Evolutionary conservation across 176 grass and related monocot genomes (phyloP).

Genomic region (Zizania latifolia): DNA sequence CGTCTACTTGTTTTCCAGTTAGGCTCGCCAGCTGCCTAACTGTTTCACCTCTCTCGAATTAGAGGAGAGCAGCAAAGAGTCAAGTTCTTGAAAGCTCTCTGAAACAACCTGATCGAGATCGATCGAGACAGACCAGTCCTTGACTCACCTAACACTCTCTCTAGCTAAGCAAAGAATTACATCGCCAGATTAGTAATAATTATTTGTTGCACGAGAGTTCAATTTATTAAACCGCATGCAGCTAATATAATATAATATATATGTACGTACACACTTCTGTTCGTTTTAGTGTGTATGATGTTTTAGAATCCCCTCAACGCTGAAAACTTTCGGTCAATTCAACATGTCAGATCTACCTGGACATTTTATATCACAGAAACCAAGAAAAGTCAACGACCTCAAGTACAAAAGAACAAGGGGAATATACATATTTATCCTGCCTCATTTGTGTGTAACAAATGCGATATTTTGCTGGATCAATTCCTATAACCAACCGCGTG

Average conservation of each 20-base stretch:
- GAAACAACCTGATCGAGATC: background rate
- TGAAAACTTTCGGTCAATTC: background rate
- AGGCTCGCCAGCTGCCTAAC: background rate
- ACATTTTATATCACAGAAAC: background rate
- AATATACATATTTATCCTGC: background rate
- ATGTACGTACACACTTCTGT: background rate
- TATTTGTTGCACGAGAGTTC: background rate
- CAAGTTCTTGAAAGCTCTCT: background rate
- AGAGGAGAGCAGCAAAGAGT: too few relatives aligned
- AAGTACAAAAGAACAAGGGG: background rate
- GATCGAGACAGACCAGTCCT: background rate
- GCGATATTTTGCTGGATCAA: background rate
- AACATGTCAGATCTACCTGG: background rate
- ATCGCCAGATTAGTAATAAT: too few relatives aligned
- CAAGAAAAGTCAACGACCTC: background rate
- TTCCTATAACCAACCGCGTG: background rate
- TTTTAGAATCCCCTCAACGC: background rate
- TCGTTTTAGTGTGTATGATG: background rate
- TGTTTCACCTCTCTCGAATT: background rate
- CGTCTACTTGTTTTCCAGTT: background rate
- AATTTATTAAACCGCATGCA: background rate
- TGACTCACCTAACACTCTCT: too few relatives aligned
- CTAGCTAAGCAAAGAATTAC: background rate
- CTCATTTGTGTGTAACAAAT: background rate
- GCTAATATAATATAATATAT: background rate